Percentiles rank a stretch among this genome's conserved stretches.
phyloP scores from a whole-genome alignment of 805 yeast species.

The Candida schatavii region DNA sequence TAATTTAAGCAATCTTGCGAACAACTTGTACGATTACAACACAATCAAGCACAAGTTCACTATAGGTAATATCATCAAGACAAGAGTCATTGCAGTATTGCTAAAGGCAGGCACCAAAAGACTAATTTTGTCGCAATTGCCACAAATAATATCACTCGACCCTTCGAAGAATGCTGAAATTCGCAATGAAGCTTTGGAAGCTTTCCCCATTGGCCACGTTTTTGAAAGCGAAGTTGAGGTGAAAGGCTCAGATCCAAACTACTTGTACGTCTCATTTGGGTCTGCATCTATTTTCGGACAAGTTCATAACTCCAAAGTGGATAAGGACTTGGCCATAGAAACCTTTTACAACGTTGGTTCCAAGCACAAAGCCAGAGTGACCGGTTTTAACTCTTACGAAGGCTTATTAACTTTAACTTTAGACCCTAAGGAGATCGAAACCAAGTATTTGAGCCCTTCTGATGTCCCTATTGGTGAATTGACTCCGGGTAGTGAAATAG shows the following conservation, averaged over 20 bases:
- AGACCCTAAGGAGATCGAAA: conserved; percentile 60
- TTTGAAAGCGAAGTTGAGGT: conserved; percentile 55
- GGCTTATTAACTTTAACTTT: conserved; percentile 64
- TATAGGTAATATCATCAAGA: conserved; percentile 64
- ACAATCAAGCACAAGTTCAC: conserved; percentile 59
- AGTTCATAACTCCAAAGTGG: conserved; percentile 73
- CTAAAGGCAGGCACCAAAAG: conserved; percentile 50
- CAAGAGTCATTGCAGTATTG: conserved; percentile 66
- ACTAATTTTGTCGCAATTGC: conserved; percentile 61
- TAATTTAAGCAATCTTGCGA: conserved; percentile 56
- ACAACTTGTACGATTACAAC: conserved; percentile 41
- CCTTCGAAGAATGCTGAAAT: conserved; percentile 11
- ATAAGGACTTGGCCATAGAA: conserved; percentile 43
- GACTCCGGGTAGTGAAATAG: conserved; percentile 50
- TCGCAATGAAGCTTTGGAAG: conserved; percentile 39
- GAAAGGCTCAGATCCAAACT: conserved; percentile 56
- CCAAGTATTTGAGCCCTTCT: conserved; percentile 61
- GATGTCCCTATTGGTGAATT: conserved; percentile 79
- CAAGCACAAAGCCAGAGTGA: conserved; percentile 70
- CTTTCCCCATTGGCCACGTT: conserved; percentile 77
- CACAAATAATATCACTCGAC: conserved; percentile 46
- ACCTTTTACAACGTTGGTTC: conserved; percentile 58
- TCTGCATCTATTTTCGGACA: conserved; percentile 57
- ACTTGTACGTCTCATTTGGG: conserved; percentile 57
- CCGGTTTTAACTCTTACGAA: conserved; percentile 68